A percentile compares a stretch with the other conserved stretches of the same genome.
Evolutionary conservation across 495 filamentous ascomycete species (phyloP).

Genomic region (Neurospora discreta): DNA sequence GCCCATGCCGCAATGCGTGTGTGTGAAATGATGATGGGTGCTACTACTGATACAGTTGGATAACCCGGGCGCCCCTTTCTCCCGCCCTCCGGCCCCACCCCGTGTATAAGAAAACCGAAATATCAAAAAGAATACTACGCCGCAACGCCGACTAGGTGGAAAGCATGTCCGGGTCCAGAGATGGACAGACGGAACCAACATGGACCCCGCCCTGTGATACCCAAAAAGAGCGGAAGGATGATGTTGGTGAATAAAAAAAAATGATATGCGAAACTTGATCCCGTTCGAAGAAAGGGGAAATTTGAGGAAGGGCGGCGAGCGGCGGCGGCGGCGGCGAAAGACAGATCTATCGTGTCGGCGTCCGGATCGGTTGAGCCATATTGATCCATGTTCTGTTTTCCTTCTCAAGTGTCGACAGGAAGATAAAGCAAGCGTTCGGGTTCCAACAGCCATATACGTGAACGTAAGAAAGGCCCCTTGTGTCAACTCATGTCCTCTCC

Average conservation of each 20-base stretch:
- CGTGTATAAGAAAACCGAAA: not conserved
- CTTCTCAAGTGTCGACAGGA: not conserved
- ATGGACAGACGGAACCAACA: not conserved
- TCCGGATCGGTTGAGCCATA: not conserved
- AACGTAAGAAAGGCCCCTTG: not conserved
- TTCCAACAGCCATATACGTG: not conserved
- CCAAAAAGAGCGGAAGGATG: not conserved
- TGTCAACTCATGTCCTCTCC: slow-evolving; percentile 22
- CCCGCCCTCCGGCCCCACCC: not conserved
- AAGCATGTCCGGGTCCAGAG: not conserved
- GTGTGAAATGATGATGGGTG: not conserved
- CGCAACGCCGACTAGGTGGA: not conserved
- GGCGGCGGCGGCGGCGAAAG: not conserved
- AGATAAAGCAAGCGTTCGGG: not conserved
- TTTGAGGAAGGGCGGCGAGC: not conserved
- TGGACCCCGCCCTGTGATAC: not conserved
- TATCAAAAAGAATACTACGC: not conserved
- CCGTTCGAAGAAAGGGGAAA: not conserved
- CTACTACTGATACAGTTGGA: not conserved
- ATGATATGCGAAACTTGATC: not conserved
- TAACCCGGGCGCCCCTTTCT: not conserved
- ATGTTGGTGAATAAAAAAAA: not conserved
- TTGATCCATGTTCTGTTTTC: not conserved
- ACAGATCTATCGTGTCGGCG: not conserved
- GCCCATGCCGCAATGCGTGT: not conserved